These are phyloP conservation scores for Ligustrum vulgare DNA, from an alignment of 257 asterid genomes.

Conservation along the genomic window DNA sequence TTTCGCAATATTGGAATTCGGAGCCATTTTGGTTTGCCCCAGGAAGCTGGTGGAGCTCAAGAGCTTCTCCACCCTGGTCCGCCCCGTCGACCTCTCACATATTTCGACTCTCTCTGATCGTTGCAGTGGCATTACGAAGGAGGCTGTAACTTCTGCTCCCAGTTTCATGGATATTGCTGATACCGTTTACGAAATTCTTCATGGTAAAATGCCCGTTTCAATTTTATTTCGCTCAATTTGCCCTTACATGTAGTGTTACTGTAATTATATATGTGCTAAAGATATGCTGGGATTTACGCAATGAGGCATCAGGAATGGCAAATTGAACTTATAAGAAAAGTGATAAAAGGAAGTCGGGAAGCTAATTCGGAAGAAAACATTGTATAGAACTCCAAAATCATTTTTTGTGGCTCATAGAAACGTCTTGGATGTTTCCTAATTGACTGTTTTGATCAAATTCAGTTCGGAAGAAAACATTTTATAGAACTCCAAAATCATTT, in stretches of 20 bases:
- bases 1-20: constrained; percentile 74
- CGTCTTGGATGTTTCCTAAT: background rate
- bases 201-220: constrained; percentile 44
- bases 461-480: background rate
- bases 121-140: constrained; percentile 71
- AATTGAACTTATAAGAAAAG: background rate
- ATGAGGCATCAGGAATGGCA: background rate
- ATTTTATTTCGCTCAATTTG: background rate
- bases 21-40: constrained; percentile 89
- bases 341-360: background rate
- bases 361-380: background rate
- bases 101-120: constrained; percentile 75
- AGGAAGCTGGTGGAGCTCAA: constrained; percentile 84
- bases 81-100: constrained; percentile 68
- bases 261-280: background rate
- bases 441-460: too few species aligned
- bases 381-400: background rate
- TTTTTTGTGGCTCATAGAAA: background rate
- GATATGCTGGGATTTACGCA: background rate
- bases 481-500: background rate
- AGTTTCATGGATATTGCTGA: constrained; percentile 75
- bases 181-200: constrained; percentile 68
- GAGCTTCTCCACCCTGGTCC: constrained; percentile 69
- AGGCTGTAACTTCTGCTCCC: constrained; percentile 71
- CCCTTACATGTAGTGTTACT: background rate